Base-by-base conservation (phyloP, 108 stramenopile genomes). In the Discostella stelligeroides region DNA sequence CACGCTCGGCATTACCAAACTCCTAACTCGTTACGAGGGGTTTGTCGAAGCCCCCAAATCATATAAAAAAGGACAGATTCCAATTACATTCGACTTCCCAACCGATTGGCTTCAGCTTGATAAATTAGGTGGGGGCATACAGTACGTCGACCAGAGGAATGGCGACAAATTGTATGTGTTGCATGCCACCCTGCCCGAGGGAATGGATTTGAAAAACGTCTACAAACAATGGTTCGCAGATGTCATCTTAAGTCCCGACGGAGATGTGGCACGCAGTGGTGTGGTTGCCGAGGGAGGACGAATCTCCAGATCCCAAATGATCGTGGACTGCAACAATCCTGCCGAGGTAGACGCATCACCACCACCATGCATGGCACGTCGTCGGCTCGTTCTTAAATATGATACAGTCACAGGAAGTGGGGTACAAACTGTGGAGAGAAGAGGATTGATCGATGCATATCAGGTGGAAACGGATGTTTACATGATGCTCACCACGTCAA, bases 91-190 rank as follows among this genome's bases (percentile, higher is more conserved):
- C 57, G 83, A 84, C 67, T 91, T 88, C 59, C 90, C 90, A 2
- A 67, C 86, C 9, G 90, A 91, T 70, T 91, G 90, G 90, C 77
- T 88, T 8, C 90, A 91, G 66, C 39, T 91, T 12, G 90, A 91
- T 61, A 70, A 68, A 63, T 43, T 77, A 17, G 70, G 81, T 11
- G 90, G 90, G 14, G 88, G 88, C 2, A 66, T 91, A 21, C 85
- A 85, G 62, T 91, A 88, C 58, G 90, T 91, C 25, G 90, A 91
- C 75, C 90, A 91, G 68, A 68, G 90, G 17, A 88, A 91, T 72
- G 90, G 90, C 13, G 88, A 88, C 60, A 87, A 87, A 60, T 58
- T 91, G 28, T 91, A 91, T 63, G 79, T 87, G 9, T 57, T 91
- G 13, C 72, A 70, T 17, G 81, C 87, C 3, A 65, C 47, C n/a